Evolutionary conservation across 202 grass and related monocot genomes (phyloP).

Genomic region (Cymbopogon flexuosus): DNA sequence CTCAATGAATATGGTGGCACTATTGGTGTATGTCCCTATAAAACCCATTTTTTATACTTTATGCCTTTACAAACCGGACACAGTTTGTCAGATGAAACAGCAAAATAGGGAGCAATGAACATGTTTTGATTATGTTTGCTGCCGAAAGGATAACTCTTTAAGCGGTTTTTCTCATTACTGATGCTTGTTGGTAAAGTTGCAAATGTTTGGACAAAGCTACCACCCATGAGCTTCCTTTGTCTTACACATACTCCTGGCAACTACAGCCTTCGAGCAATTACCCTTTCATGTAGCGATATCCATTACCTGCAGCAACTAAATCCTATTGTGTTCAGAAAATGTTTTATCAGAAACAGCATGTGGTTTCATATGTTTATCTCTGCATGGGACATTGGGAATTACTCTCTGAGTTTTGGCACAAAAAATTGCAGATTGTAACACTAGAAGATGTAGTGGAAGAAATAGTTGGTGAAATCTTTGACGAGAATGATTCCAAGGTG

Average conservation of each 20-base stretch:
- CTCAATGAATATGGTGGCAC: conserved; percentile 99
- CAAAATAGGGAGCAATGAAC: not conserved
- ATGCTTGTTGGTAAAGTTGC: not conserved
- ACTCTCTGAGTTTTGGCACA: conserved; percentile 12
- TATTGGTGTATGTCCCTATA: conserved; percentile 71
- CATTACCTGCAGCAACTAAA: not conserved
- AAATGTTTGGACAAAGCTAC: not conserved
- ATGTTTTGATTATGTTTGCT: not conserved
- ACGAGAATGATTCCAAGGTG: conserved; percentile 99
- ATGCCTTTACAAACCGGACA: conserved; percentile 10
- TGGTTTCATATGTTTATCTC: conserved; percentile 19
- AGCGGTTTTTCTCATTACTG: not conserved
- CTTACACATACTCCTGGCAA: not conserved
- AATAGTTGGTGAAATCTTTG: conserved; percentile 98
- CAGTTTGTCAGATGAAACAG: no score
- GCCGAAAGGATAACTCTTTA: not conserved
- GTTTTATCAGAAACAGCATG: not conserved
- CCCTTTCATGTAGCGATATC: not conserved
- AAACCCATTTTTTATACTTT: conserved; percentile 8
- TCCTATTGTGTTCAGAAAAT: not conserved
- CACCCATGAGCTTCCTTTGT: not conserved
- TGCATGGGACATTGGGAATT: conserved; percentile 1
- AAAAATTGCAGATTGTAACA: conserved; percentile 78
- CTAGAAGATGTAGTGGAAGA: conserved; percentile 98
- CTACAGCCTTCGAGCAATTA: not conserved